Base-by-base conservation (phyloP, 169 alveolate genomes). In the Plasmodium yoelii region DNA sequence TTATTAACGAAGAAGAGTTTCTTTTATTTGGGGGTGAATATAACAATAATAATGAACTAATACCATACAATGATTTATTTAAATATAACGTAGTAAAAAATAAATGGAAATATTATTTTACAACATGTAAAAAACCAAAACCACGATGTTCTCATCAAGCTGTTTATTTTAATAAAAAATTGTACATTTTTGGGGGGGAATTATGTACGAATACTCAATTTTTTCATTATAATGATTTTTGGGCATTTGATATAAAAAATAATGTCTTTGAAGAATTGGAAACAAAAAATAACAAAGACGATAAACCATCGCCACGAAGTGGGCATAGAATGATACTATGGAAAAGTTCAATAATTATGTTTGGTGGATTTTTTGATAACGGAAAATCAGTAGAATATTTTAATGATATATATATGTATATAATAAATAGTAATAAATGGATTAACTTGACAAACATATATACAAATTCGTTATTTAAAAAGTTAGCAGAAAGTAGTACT, bases 141-240 rank as follows among this genome's bases (percentile, higher is more conserved):
- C 98, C 98, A 1, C 87, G 98, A 56, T 96, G 98, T 87, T 93
- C 97, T 13, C 98, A 96, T 73, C 98, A 96, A 73, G 96, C 97
- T 3, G 96, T 95, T 44, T 68, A 73, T 65, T 95, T 77, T 94
- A 93, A 94, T 63, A 97, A 96, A 80, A 87, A 91, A 77, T 73
- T 96, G 12, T 95, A 93, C 72, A 92, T 96, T 47, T 96, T 96
- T 91, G 98, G 98, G 1, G 98, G 98, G 13, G 98, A 96, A 74
- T 95, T 90, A 90, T 86, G 95, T 82, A 96, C 98, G 10, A 93
- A 93, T 44, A 92, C 94, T 42, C 97, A 96, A 72, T 96, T 95
- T 65, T 94, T 92, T 64, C 98, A 96, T 93, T 96, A 92, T 89
- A 94, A 94, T 49, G 98, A 96, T 94, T 84, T 96, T 88, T 95